A percentile compares a stretch with the other conserved stretches of the same genome.
Evolutionary conservation across 257 asterid species (phyloP).

Genomic region (Knoxia roxburghii): DNA sequence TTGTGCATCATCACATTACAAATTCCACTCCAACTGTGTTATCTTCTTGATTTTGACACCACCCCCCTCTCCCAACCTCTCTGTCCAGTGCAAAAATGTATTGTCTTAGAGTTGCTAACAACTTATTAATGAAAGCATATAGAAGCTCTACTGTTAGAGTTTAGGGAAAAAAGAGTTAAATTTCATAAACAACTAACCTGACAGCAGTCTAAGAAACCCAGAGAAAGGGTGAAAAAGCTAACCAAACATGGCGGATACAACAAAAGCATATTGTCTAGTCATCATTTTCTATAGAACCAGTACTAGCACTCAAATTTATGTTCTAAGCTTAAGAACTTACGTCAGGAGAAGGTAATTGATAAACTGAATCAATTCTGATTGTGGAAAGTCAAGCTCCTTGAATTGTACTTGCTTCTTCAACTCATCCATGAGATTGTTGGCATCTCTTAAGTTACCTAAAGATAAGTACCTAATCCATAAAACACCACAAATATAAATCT

Average conservation of each 20-base stretch:
- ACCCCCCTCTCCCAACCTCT: background rate
- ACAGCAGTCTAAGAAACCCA: background rate
- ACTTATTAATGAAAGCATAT: background rate
- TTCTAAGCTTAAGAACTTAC: constrained; percentile 36
- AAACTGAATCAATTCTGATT: constrained; percentile 71
- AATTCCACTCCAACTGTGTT: background rate
- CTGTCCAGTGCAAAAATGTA: background rate
- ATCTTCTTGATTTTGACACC: background rate
- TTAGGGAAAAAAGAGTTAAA: background rate
- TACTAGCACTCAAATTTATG: no score
- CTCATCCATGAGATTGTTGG: constrained; percentile 76
- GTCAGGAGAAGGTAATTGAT: constrained; percentile 65
- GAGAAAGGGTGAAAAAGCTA: background rate
- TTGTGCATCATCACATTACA: background rate
- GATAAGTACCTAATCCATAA: constrained; percentile 60
- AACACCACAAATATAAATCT: background rate
- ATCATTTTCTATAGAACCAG: no score
- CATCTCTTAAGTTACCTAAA: constrained; percentile 92
- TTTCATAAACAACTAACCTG: background rate
- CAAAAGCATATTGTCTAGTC: no score
- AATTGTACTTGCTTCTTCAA: constrained; percentile 58
- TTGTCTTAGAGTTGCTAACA: background rate
- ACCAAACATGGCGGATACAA: background rate
- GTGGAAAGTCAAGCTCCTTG: constrained; percentile 58
- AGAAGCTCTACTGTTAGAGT: background rate